Percentiles rank a stretch among this genome's conserved stretches.
These are phyloP conservation scores for Yarrowia alimentaria DNA, from an alignment of 805 yeast species.

Conservation along the genomic window DNA sequence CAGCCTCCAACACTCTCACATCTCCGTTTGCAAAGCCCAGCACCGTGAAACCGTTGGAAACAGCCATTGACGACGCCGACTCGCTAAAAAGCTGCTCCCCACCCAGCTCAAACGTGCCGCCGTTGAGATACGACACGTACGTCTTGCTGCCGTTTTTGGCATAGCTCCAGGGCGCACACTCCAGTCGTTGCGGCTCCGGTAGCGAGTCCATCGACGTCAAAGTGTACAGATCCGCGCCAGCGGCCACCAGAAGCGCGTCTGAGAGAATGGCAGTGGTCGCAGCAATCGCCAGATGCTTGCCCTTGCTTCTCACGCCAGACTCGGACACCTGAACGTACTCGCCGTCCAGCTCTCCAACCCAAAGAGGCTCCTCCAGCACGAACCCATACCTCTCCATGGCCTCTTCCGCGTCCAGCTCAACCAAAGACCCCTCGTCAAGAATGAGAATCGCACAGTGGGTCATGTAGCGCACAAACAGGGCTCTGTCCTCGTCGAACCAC, in stretches of 20 bases:
- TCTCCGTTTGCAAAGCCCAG: constrained; percentile 11
- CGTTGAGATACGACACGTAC: constrained; percentile 15
- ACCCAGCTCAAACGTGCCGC: constrained; percentile 1
- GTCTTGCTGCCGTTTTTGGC: constrained; percentile 6
- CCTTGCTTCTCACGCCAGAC: constrained; percentile 6
- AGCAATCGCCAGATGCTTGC: not conserved
- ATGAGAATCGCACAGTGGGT: constrained; percentile 4
- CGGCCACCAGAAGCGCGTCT: not conserved
- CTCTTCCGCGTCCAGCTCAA: not conserved
- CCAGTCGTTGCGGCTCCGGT: not conserved
- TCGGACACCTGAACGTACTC: not conserved
- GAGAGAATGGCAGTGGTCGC: not conserved
- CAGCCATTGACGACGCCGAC: constrained; percentile 5
- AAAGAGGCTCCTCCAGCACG: constrained; percentile 4
- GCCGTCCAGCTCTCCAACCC: constrained; percentile 2
- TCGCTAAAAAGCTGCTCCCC: not conserved
- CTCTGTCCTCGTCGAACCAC: constrained; percentile 14
- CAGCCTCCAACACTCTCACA: constrained; percentile 1
- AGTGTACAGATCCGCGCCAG: not conserved
- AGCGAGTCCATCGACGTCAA: not conserved
- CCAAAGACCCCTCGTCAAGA: not conserved
- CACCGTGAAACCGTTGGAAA: constrained; percentile 3
- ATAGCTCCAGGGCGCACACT: constrained; percentile 8
- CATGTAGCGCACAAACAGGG: constrained; percentile 15
- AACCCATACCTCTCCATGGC: constrained; percentile 7